Evolutionary conservation across 306 rosid species (phyloP).

Genomic region (Glycine latifolia): DNA sequence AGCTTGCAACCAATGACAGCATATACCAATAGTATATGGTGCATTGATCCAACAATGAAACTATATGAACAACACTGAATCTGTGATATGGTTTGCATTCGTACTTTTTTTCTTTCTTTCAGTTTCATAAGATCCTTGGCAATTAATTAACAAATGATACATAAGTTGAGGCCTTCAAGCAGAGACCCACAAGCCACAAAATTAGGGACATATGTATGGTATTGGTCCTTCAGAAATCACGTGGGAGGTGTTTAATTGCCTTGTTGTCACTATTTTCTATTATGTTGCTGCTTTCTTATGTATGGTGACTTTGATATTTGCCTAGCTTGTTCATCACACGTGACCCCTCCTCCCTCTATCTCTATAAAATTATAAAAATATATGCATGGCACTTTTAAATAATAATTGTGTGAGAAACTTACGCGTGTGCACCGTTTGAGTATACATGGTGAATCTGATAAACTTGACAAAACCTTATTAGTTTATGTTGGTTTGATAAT

Average conservation of each 20-base stretch:
- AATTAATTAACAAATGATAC: neutral
- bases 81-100: neutral
- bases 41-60: no score
- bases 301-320: neutral
- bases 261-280: slow-evolving; percentile 4
- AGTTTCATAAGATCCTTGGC: neutral
- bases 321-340: neutral
- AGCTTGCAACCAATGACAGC: neutral
- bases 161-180: neutral
- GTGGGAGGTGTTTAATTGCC: slow-evolving; percentile 20
- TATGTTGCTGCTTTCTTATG: neutral
- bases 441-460: neutral
- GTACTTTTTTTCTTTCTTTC: neutral
- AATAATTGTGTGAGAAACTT: no score
- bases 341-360: neutral
- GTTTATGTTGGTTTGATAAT: no score
- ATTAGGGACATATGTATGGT: neutral
- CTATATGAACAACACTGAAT: neutral
- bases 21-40: neutral
- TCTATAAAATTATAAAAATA: neutral
- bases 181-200: slow-evolving; percentile 3
- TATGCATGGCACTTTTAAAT: neutral
- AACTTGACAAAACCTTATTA: no score
- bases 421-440: neutral
- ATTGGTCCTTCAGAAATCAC: neutral